Evolutionary conservation across 352 stramenopile species (phyloP), one percentile per base, ranked within the genome.

Genomic region (Phytophthora cryptogea): DNA sequence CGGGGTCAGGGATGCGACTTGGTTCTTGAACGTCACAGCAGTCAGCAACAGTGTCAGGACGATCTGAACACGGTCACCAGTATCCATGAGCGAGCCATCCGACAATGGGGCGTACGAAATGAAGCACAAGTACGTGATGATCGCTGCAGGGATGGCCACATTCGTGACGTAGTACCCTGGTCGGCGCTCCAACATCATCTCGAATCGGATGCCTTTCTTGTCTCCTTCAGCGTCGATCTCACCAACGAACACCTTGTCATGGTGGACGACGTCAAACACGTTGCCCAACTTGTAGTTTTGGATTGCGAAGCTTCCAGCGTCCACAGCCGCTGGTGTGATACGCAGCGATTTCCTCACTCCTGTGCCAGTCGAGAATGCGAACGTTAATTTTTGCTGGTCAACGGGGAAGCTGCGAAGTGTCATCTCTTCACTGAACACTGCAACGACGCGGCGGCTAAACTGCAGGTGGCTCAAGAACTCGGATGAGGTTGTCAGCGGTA

Each of bases 81-180:
- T 79, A 37, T 86, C 70, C 64, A 84, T 82, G 4, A 75, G 51
- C 1, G 41, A 50, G 9, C 63, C 63, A 23, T 74, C 70, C 0
- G 64, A 64, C 6, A 76, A n/a, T 1, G 76, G 65, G 0, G 70
- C 71, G 23, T 72, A 88, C 60, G 68, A 76, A 20, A 83, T 68
- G 36, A 88, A 85, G 10, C 74, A 76, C 61, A 88, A 54, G 40
- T 85, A 79, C 20, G 76, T 81, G 57, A 88, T 85, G 31, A 81
- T 68, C 9, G 64, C 59, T 1, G 70, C 66, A 8, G 76, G 73
- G 36, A 85, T 64, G 1, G 71, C 69, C 5, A 86, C 65, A 26
- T 88, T 87, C 31, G 66, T 84, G 36, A 90, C 51, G 54, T 86
- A 85, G 59, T 85, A 90, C 3, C 54, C 64, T 16, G 69, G 75